Evolutionary conservation across 129 eudicot genomes (phyloP), one percentile per base, ranked within the genome.

Genomic region (Flaveria brownii): DNA sequence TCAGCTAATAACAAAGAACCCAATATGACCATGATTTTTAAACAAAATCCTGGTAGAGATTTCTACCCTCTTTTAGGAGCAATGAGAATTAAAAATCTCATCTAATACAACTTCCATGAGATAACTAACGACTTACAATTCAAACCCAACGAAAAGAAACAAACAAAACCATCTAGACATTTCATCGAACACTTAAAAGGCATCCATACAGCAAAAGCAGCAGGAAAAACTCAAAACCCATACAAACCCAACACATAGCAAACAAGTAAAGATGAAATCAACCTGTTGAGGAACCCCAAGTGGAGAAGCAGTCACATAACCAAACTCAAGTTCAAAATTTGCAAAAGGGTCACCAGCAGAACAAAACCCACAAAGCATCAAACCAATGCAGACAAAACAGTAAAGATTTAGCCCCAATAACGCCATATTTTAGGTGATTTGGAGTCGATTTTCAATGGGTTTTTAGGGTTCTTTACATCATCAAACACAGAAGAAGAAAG

Each of bases 231-330:
- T 28, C 4, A 28, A 28, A 28, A 4, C 33, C 33, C 33, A 28
- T 2, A 28, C 0, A 42, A 42, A 42, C 9, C 47, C 4, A 6
- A 42, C 1, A 42, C 47, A 45, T 3, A 63, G 0, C 3, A 76
- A 47, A 22, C 26, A 57, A 63, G 20, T 16, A 50, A 80, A 83
- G 22, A 47, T 17, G 39, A 64, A 59, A 52, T 9, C 62, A 17
- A 94, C 99, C 97, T 87, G 90, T 81, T 94, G 99, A 23, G 96
- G 88, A 60, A 91, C 93, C 66, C 99, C 99, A 56, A 94, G 89
- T 23, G 99, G 99, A 84, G 97, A 94, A 43, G 84, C 93, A 72
- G 93, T 89, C n/a, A 88, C 82, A 83, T 94, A 94, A 80, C 87
- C 85, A 77, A 88, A 69, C 26, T 81, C 91, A 39, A 94, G 84